Evolutionary conservation across 768 basidiomycete genomes (phyloP).

Genomic region (Rhizopogon rudus): DNA sequence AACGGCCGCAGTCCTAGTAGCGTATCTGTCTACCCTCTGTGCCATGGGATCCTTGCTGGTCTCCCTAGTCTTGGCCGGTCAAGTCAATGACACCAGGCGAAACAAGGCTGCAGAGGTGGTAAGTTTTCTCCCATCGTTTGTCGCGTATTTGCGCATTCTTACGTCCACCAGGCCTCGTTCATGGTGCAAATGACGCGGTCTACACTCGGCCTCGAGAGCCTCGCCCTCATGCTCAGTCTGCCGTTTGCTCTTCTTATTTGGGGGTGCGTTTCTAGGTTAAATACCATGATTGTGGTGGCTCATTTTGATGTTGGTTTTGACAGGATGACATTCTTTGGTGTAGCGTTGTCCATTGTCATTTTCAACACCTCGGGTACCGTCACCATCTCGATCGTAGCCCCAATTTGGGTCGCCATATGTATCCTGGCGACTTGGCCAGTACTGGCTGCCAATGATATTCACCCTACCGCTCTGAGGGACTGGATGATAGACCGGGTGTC

Average conservation of each 20-base stretch:
- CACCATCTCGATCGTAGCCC: not conserved
- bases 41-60: slow-evolving; percentile 2
- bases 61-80: slow-evolving; percentile 1
- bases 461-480: not conserved
- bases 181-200: slow-evolving; percentile 9
- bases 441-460: not conserved
- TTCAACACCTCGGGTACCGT: not conserved
- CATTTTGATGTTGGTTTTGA: not conserved
- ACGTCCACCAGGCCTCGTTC: not conserved
- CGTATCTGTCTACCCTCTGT: slow-evolving; percentile 3
- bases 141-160: not conserved
- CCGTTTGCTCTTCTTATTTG: slow-evolving; percentile 49
- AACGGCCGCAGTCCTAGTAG: not conserved
- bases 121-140: slow-evolving; percentile 10
- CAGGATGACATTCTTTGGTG: slow-evolving; percentile 5
- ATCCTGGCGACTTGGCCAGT: slow-evolving; percentile 2
- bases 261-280: slow-evolving; percentile 32
- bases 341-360: slow-evolving; percentile 1
- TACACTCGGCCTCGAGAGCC: slow-evolving; percentile 33
- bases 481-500: not conserved
- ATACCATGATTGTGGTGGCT: not conserved
- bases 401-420: not conserved
- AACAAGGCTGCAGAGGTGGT: slow-evolving; percentile 24
- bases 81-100: slow-evolving; percentile 21
- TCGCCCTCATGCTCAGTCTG: slow-evolving; percentile 45